Evolutionary conservation across 2,329 filamentous ascomycete genomes (phyloP), one percentile per base, ranked within the genome.

Genomic region (Colletotrichum eleusines): DNA sequence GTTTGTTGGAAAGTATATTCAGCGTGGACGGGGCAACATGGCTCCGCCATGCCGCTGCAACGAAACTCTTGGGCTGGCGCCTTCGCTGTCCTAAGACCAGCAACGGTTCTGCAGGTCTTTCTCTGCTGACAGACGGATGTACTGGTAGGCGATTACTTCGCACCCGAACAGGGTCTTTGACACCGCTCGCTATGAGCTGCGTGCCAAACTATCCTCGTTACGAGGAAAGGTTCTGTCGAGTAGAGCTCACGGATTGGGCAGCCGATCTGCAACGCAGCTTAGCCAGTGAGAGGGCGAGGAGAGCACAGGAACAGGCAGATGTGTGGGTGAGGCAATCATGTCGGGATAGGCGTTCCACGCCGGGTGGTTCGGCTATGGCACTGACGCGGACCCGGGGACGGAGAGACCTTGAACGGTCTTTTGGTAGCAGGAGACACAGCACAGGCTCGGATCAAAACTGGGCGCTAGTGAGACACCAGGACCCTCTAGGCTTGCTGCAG

Each of bases 211-310:
- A 80, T 72, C 75, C 76, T 18, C 75, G 77, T 66, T 76, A 77
- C 38, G 78, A 82, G 35, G 77, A 80, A 59, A 75, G 76, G 11
- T 75, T 79, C 16, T 78, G 80, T 2, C 81, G 80, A 63, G 85
- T 95, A n/a, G 87, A 91, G 8, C 85, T 97, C 23, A 92, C 91
- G 1, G 92, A 92, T 76, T 97, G 94, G 94, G 94, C 94, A 0
- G 87, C 90, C 9, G 92, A 96, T 75, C 84, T 97, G 0, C 93
- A 97, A 77, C 88, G 89, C 66, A 94, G 91, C 76, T 83, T 96
- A 1, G 87, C 90, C 35, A 91, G 91, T 69, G 94, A 96, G 78
- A 87, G 90, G n/a, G 87, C 88, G 35, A 83, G 86, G 9, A 81
- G 93, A 0, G 86, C 88, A 5, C 84, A 86, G 28, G 87, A 85